Base-by-base conservation (phyloP, 1,284 basidiomycete species). In the Heterobasidion irregulare region DNA sequence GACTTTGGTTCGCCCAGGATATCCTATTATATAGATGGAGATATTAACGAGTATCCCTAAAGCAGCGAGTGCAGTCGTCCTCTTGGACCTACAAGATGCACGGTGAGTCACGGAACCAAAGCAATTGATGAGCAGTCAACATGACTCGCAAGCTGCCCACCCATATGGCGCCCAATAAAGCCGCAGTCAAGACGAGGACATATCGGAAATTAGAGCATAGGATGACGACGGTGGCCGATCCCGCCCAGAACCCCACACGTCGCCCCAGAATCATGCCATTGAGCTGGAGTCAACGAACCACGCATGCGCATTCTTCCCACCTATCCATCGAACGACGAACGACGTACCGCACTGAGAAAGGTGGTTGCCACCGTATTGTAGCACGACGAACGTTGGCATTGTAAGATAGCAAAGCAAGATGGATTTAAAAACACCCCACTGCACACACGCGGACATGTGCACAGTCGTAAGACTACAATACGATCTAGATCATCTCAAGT, bases 401-500 rank as follows among this genome's bases (percentile, higher is more conserved):
- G n/a, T 12, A 41, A 41, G 38, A 41, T 2, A 41, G 10, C 38
- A 10, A 41, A 41, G n/a, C 38, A 41, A 41, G n/a, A 41, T 41
- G 38, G n/a, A 41, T 41, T 41, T 6, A 41, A 10, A 10, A n/a
- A 41, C 26, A 41, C 38, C 38, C 10, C 10, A 41, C 38, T 41
- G 38, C n/a, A 41, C 38, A n/a, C 38, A 41, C n/a, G 38, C 38
- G n/a, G 38, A 41, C 38, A n/a, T n/a, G 26, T 8, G 38, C 38
- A 4, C 10, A 41, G 38, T n/a, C 10, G 38, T 41, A 41, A 41
- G 12, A 41, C n/a, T 41, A 41, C 38, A 41, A 41, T 10, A 41
- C n/a, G 38, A 41, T 41, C 38, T 41, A 41, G n/a, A 41, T 41
- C 38, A n/a, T 41, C 43, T 54, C 43, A 61, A 47, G 60, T 59